Evolutionary conservation across 192 early-diverging fungal species (phyloP), one percentile per base, ranked within the genome.

Genomic region (Coemansia asiatica): DNA sequence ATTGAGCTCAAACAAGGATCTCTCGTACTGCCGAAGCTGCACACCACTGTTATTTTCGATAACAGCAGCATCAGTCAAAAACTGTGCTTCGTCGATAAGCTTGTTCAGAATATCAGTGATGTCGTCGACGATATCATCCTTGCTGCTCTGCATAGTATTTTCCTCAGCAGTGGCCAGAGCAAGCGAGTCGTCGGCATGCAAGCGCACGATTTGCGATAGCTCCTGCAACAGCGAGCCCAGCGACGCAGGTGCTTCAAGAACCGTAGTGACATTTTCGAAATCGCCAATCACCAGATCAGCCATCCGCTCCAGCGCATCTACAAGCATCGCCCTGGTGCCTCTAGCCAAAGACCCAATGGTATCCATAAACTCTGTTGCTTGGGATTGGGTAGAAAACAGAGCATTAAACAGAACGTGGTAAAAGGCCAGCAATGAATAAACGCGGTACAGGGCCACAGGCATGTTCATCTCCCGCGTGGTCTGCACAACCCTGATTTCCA

Each of bases 401-500:
- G 22, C 21, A 2, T 38, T 36, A 61, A 81, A 74, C 35, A 81
- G 58, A 18, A 15, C 36, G 19, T 47, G 18, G 35, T 81, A 81
- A 55, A 81, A 75, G 12, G 36, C 31, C 9, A 81, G 56, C 25
- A 81, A 28, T 13, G 55, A 63, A 38, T 65, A 53, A 21, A 81
- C 61, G 38, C 66, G 66, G 58, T 69, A 68, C 48, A 81, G 54
- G 6, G 38, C 54, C 8, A 63, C 44, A 0, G 73, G 73, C 8
- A 29, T 46, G 3, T 40, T 46, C 15, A 75, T 54, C 48, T 64
- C 65, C 7, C 40, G 48, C 0, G 61, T 21, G 12, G 78, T 75
- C 67, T 75, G 73, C 16, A 56, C 53, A 1, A 81, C 40, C 0
- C 78, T 73, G 55, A 75, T 68, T 64, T 81, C 73, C 27, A 81